phyloP scores from a whole-genome alignment of 2,329 filamentous ascomycete genomes.

The Metarhizium sp. region DNA sequence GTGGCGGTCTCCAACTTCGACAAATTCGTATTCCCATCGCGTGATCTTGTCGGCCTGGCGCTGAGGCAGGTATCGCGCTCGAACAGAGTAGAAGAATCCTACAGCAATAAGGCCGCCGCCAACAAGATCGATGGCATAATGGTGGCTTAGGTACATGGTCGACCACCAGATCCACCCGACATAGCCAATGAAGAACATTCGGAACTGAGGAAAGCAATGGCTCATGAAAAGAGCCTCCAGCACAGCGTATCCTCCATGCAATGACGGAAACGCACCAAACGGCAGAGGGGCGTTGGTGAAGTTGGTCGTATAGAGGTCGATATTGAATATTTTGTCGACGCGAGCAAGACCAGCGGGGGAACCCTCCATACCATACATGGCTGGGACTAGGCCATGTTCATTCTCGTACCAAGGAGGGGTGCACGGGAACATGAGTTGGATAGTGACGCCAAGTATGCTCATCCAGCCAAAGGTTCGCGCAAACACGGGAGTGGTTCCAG shows the following conservation, averaged over 20 bases:
- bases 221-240: conserved; percentile 89
- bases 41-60: conserved; percentile 77
- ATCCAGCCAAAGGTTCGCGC: conserved; percentile 86
- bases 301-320: conserved; percentile 86
- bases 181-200: conserved; percentile 72
- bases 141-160: conserved; percentile 95
- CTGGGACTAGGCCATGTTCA: conserved; percentile 78
- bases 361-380: conserved; percentile 84
- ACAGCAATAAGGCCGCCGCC: conserved; percentile 73
- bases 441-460: conserved; percentile 77
- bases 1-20: conserved; percentile 65
- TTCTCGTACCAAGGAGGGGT: conserved; percentile 97
- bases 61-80: conserved; percentile 71
- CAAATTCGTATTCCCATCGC: conserved; percentile 92
- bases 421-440: conserved; percentile 86
- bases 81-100: conserved; percentile 72
- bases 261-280: conserved; percentile 88
- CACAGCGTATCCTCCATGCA: conserved; percentile 84
- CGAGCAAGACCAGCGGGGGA: conserved; percentile 83
- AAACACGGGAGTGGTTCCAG: conserved; percentile 75
- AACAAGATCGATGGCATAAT: conserved; percentile 91
- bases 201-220: conserved; percentile 78
- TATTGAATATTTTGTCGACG: conserved; percentile 80
- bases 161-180: conserved; percentile 96
- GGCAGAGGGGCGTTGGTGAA: conserved; percentile 87